phyloP scores from a whole-genome alignment of 225 moss, liverwort and hornwort genomes.

The Takakia lepidozioides region DNA sequence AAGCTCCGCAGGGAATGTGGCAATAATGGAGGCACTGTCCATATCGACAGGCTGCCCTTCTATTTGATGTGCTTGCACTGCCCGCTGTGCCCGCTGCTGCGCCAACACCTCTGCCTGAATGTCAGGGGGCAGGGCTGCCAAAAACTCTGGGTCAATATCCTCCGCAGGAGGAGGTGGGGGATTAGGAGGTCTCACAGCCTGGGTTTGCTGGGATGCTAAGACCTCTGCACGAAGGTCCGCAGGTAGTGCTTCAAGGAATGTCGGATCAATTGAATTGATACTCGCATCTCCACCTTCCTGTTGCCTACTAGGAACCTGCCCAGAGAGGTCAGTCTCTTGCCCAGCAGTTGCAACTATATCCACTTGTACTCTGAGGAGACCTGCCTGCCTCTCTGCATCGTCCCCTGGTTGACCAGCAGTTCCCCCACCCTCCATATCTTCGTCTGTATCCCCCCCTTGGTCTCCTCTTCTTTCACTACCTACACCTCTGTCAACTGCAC shows the following conservation, averaged over 20 bases:
- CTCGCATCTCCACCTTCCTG: conserved; percentile 25
- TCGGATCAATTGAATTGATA: conserved; percentile 77
- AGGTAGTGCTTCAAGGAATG: conserved; percentile 94
- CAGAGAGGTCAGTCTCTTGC: conserved; percentile 11
- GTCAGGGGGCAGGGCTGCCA: conserved; percentile 89
- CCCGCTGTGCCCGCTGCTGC: conserved; percentile 82
- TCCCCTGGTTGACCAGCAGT: conserved; percentile 44
- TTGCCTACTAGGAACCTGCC: conserved; percentile 15
- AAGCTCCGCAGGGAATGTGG: conserved; percentile 93
- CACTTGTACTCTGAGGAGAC: conserved; percentile 24
- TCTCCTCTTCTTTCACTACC: conserved; percentile 36
- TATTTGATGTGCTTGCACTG: conserved; percentile 55
- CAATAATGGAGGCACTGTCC: conserved; percentile 98
- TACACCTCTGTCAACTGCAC: conserved; percentile 36
- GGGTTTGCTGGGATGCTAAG: conserved; percentile 81
- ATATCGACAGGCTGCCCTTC: conserved; percentile 97
- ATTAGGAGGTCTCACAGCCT: conserved; percentile 43
- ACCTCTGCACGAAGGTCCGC: conserved; percentile 94
- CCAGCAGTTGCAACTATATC: conserved; percentile 27
- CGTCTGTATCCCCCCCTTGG: conserved; percentile 62
- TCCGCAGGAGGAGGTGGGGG: conserved; percentile 68
- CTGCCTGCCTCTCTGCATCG: conserved; percentile 26
- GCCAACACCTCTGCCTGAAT: conserved; percentile 97
- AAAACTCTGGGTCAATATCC: conserved; percentile 92
- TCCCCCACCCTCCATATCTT: conserved; percentile 75